A percentile compares a stretch with the other conserved stretches of the same genome.
phyloP scores from a whole-genome alignment of 495 filamentous ascomycete species.

The Penicillium maclennaniae region DNA sequence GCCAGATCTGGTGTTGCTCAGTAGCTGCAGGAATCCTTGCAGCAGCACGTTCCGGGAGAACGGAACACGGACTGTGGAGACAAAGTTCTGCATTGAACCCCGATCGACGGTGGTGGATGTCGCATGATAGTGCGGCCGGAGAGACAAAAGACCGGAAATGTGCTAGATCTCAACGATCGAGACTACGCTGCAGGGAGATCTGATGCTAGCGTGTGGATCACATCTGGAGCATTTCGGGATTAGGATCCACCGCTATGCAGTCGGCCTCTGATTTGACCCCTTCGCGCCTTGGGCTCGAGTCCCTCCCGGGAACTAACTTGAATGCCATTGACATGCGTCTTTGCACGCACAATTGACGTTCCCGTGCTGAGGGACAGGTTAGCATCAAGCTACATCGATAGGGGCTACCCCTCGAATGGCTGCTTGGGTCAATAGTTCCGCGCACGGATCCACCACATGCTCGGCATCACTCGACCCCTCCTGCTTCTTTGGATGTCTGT shows the following conservation, averaged over 20 bases:
- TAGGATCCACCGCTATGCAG: constrained; percentile 9
- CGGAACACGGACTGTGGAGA: constrained; percentile 11
- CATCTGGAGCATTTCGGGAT: constrained; percentile 6
- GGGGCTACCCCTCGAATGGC: neutral
- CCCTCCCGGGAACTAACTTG: constrained; percentile 1
- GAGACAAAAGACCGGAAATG: neutral
- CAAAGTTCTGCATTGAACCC: neutral
- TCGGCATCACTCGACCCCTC: constrained; percentile 2
- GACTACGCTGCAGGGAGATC: constrained; percentile 20
- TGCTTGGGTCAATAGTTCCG: constrained; percentile 24
- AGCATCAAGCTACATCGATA: neutral
- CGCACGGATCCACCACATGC: constrained; percentile 20
- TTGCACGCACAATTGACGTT: constrained; percentile 25
- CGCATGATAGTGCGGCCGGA: neutral
- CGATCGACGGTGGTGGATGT: constrained; percentile 5
- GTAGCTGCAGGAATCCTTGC: constrained; percentile 24
- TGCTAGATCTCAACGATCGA: constrained; percentile 21
- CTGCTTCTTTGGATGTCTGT: constrained; percentile 2
- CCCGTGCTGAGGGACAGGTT: constrained; percentile 12
- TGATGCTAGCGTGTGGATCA: constrained; percentile 20
- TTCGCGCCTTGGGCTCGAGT: constrained; percentile 5
- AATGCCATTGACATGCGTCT: constrained; percentile 11
- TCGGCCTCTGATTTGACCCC: constrained; percentile 10
- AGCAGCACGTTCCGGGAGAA: constrained; percentile 23
- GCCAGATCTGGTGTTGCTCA: constrained; percentile 9